Base-by-base conservation (phyloP, 495 filamentous ascomycete genomes). In the Hypoxylon lenormandii region DNA sequence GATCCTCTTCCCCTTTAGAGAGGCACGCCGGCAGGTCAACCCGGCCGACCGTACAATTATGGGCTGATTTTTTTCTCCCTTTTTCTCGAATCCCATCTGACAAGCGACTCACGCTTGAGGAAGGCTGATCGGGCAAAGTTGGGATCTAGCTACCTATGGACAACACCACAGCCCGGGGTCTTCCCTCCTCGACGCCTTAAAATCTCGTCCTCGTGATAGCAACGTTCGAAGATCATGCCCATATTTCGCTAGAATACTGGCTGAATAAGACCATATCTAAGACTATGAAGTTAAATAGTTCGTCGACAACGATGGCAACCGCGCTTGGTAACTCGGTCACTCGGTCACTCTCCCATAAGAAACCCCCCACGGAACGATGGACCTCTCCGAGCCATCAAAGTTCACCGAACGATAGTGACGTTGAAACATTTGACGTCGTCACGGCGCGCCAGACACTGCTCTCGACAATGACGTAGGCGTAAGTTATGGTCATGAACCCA, bases 381-480 rank as follows among this genome's bases (percentile, higher is more conserved):
- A 55, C 26, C 15, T 30, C 13, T 33, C 36, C 26, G 37, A 63
- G 54, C 13, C 33, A n/a, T 38, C 5, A 22, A 62, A 59, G 47
- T 45, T 71, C 68, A 71, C 68, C 68, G 68, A 71, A 61, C 21
- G 58, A 46, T 16, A 50, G 60, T 66, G 57, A 70, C 61, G 56
- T 54, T 48, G 46, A 56, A 55, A 16, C 11, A 1, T 22, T 60
- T 18, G 10, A 12, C 52, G 58, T 38, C 33, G 51, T 49, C 40
- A 55, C 58, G 12, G 40, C 30, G 43, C 30, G 57, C 45, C 51
- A 53, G 40, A 15, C 13, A n/a, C 49, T 13, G 38, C 12, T 21
- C 19, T 22, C 12, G 48, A 18, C 8, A 21, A 63, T 71, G 68
- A 71, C 62, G 68, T 71, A 71, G 38, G 33, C 8, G 45, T 42